Evolutionary conservation across 2,329 filamentous ascomycete genomes (phyloP).

Genomic region (Microcyclospora pomicola): DNA sequence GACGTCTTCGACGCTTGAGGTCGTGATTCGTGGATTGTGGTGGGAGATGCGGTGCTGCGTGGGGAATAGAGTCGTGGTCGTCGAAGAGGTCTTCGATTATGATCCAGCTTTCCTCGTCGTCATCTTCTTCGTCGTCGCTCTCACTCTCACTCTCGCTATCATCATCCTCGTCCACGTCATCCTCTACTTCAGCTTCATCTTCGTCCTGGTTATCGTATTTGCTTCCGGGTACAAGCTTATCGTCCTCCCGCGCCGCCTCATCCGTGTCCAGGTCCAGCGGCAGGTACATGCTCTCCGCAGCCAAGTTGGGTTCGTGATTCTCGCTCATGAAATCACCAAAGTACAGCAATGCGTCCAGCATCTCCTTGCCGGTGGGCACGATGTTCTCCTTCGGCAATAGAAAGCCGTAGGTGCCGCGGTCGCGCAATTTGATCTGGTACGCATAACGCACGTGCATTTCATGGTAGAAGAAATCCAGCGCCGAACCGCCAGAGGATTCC

Average conservation of each 20-base stretch:
- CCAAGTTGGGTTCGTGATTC: conserved; percentile 16
- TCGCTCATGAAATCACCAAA: conserved; percentile 64
- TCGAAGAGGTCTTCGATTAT: neutral
- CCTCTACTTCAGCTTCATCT: neutral
- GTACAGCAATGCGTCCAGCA: conserved; percentile 69
- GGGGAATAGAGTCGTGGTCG: neutral
- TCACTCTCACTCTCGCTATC: neutral
- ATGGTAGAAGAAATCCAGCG: conserved; percentile 92
- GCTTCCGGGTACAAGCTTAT: no score
- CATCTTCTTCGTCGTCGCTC: neutral
- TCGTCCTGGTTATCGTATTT: no score
- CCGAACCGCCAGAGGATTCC: conserved; percentile 68
- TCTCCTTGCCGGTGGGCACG: conserved; percentile 75
- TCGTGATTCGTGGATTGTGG: neutral
- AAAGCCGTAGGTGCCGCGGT: conserved; percentile 90
- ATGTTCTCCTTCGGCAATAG: conserved; percentile 77
- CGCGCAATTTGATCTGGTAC: conserved; percentile 87
- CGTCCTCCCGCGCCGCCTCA: no score
- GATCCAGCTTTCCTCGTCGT: neutral
- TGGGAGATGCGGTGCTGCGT: neutral
- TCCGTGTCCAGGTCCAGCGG: no score
- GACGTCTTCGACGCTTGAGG: neutral
- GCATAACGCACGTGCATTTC: conserved; percentile 69
- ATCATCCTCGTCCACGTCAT: neutral
- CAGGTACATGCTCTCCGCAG: no score